Evolutionary conservation across 352 stramenopile genomes (phyloP).

Genomic region (Globisporangium uncinulatum): DNA sequence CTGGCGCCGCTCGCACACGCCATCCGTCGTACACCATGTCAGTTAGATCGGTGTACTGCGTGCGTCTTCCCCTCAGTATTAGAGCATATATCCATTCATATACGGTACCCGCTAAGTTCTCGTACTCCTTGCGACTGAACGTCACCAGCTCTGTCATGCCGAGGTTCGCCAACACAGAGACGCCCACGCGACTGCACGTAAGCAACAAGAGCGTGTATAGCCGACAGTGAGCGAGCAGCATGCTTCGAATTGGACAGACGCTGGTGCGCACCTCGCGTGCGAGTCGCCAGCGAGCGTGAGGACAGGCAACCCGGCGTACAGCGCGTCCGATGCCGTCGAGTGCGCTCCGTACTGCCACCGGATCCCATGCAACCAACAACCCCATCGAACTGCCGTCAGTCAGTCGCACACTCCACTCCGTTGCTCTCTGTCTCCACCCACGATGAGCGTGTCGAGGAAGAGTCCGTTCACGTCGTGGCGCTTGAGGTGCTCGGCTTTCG

Average conservation of each 20-base stretch:
- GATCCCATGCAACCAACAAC: neutral
- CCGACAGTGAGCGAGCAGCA: too few species aligned
- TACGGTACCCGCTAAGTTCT: conserved; percentile 39
- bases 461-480: conserved; percentile 70
- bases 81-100: neutral
- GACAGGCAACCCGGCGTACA: conserved; percentile 83
- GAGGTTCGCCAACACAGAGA: conserved; percentile 42
- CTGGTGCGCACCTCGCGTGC: conserved; percentile 43
- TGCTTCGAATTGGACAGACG: neutral
- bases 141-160: conserved; percentile 27
- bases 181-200: conserved; percentile 38
- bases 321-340: conserved; percentile 87
- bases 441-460: conserved; percentile 90
- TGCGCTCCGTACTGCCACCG: conserved; percentile 87
- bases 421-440: conserved; percentile 14
- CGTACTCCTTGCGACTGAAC: conserved; percentile 39
- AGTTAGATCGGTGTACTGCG: neutral
- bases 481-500: conserved; percentile 74
- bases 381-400: neutral
- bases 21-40: too few species aligned
- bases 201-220: neutral
- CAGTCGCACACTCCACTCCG: too few species aligned
- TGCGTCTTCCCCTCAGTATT: too few species aligned
- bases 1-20: conserved; percentile 7
- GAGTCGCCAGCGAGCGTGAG: conserved; percentile 74